These are phyloP conservation scores for Fusarium sp. DNA, from an alignment of 2,329 filamentous ascomycete genomes.

Conservation along the genomic window DNA sequence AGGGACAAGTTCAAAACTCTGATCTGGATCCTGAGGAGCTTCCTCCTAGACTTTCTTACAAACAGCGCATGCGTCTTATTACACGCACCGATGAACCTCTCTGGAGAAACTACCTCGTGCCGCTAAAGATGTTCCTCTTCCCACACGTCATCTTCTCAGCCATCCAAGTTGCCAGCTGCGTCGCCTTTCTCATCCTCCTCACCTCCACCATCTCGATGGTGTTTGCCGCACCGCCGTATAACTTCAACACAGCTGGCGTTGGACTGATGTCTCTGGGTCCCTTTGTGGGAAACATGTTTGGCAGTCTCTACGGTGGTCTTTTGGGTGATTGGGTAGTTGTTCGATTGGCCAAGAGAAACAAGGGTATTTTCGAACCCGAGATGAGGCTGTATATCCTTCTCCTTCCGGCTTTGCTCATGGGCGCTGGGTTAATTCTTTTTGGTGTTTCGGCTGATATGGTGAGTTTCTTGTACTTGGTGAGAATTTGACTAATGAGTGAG, in stretches of 20 bases:
- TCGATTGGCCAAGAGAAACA: slow-evolving; percentile 53
- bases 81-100: slow-evolving; percentile 41
- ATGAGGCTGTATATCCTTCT: slow-evolving; percentile 55
- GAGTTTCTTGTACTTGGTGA: slow-evolving; percentile 4
- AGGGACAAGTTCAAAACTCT: not conserved
- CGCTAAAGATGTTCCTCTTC: slow-evolving; percentile 44
- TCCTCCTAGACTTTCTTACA: not conserved
- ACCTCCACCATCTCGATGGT: slow-evolving; percentile 52
- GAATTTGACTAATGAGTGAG: not conserved
- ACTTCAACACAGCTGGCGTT: slow-evolving; percentile 44
- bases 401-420: slow-evolving; percentile 50
- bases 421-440: slow-evolving; percentile 56
- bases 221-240: slow-evolving; percentile 53
- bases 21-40: not conserved
- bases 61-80: slow-evolving; percentile 31
- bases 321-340: slow-evolving; percentile 56
- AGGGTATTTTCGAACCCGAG: slow-evolving; percentile 59
- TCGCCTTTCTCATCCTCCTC: slow-evolving; percentile 38
- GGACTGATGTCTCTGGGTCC: slow-evolving; percentile 49
- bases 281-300: slow-evolving; percentile 56
- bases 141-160: slow-evolving; percentile 57
- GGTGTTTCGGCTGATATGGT: slow-evolving; percentile 53
- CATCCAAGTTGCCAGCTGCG: slow-evolving; percentile 53
- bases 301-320: slow-evolving; percentile 55
- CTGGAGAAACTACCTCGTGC: slow-evolving; percentile 33